Evolutionary conservation across 345 rosid species (phyloP), one percentile per base, ranked within the genome.

Genomic region (Hibiscus tridactylites): DNA sequence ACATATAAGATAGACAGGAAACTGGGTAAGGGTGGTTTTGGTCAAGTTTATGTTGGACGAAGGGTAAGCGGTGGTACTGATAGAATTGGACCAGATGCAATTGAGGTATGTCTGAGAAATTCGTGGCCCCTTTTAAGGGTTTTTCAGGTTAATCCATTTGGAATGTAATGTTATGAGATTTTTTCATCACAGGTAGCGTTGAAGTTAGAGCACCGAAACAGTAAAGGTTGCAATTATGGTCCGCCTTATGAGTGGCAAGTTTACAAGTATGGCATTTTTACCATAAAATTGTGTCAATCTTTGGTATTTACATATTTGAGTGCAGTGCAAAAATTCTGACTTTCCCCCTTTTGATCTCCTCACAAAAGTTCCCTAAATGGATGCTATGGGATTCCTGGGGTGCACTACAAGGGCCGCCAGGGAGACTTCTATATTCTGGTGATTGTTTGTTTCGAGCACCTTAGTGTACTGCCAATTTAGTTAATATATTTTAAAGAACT

Each of bases 171-270:
- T 35, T 28, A 10, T n/a, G 35, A 12, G 61, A 61, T 70, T 1
- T 75, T 75, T 72, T 71, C 53, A 58, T 80, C 79, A 74, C 84
- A 92, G 99, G 97, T 95, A 63, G 99, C 99, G 26, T 81, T 95
- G 80, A 95, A 95, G 78, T 88, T 95, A 70, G 99, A 95, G 81
- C 99, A 95, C 71, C 83, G 88, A 64, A 90, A 88, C 71, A 92
- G 98, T 75, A 95, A 95, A 83, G 99, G 99, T 60, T 92, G 99
- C 82, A 95, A 85, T 73, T 87, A 87, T 82, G 98, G 99, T 72
- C 99, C 98, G 16, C 99, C 99, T 59, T 82, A 88, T 44, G 98
- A 95, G 86, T 95, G 99, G 99, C 97, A 90, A 80, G 97, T 95
- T 69, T 95, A 95, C 89, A 85, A 83, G 99, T 92, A 67, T 73